These are phyloP conservation scores for Eucalyptus polybractea DNA, from an alignment of 345 rosid genomes.

Conservation along the genomic window DNA sequence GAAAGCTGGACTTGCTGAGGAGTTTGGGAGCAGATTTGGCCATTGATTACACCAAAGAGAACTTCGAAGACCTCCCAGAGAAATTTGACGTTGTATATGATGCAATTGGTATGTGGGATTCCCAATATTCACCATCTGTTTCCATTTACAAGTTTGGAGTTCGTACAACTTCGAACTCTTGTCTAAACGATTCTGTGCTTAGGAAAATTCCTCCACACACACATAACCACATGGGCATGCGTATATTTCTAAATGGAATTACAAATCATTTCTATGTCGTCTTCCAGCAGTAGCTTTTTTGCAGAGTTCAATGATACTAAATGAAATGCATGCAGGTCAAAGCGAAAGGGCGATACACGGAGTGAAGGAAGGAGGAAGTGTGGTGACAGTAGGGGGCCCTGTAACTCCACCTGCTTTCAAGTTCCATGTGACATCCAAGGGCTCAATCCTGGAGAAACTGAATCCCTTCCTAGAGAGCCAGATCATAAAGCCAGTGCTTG, in stretches of 20 bases:
- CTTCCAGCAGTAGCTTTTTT: not conserved
- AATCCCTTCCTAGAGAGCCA: constrained; percentile 59
- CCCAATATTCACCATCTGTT: not conserved
- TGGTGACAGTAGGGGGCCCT: constrained; percentile 64
- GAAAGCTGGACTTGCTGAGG: constrained; percentile 51
- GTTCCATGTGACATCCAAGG: constrained; percentile 80
- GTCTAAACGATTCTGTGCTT: not conserved
- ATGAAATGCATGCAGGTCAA: constrained; percentile 32
- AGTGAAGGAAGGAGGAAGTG: constrained; percentile 71
- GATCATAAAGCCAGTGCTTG: constrained; percentile 61
- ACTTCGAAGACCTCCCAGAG: constrained; percentile 62
- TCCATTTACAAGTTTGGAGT: not conserved
- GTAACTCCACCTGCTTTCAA: constrained; percentile 71
- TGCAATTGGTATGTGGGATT: constrained; percentile 44
- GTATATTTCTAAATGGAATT: not conserved
- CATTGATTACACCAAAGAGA: constrained; percentile 76
- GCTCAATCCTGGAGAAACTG: constrained; percentile 57
- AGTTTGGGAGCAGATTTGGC: constrained; percentile 77
- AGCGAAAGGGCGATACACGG: constrained; percentile 72
- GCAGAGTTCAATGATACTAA: not conserved
- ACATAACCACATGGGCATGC: not conserved
- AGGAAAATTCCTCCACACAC: not conserved
- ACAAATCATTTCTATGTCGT: not conserved
- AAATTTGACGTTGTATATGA: constrained; percentile 67
- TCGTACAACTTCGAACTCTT: not conserved